phyloP scores from a whole-genome alignment of 2,329 filamentous ascomycete genomes.

The Colletotrichum salicis region DNA sequence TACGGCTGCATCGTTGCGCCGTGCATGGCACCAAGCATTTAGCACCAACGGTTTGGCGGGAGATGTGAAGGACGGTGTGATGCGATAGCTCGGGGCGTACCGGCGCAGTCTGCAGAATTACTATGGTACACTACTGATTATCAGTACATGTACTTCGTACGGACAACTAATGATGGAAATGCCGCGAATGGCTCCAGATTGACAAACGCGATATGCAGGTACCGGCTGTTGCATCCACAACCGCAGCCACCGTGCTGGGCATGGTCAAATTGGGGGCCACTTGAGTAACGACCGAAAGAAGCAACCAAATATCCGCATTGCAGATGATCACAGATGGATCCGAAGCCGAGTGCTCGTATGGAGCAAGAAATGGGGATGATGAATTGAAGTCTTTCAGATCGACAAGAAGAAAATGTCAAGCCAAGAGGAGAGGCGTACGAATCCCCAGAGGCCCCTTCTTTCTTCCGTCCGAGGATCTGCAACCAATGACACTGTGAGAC shows the following conservation, averaged over 20 bases:
- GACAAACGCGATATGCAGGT: constrained; percentile 33
- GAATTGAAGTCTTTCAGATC: no score
- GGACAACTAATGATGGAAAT: constrained; percentile 4
- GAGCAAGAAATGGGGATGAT: not conserved
- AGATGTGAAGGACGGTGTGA: constrained; percentile 14
- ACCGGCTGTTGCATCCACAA: constrained; percentile 16
- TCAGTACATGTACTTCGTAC: not conserved
- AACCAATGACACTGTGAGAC: constrained; percentile 10
- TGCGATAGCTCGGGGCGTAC: constrained; percentile 19
- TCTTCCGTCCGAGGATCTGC: constrained; percentile 22
- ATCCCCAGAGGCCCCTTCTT: not conserved
- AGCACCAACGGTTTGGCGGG: constrained; percentile 32
- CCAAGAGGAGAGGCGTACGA: not conserved
- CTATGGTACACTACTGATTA: no score
- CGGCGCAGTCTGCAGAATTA: not conserved
- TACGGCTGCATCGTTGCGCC: not conserved
- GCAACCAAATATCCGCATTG: not conserved
- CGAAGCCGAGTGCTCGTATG: not conserved
- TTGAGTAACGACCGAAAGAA: not conserved
- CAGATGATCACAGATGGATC: not conserved
- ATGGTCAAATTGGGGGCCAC: not conserved
- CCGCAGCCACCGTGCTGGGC: not conserved
- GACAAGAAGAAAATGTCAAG: not conserved
- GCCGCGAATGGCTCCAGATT: constrained; percentile 29
- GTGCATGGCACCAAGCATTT: constrained; percentile 16